These are phyloP conservation scores for Aegle marmelos DNA, from an alignment of 345 rosid genomes.

Conservation along the genomic window DNA sequence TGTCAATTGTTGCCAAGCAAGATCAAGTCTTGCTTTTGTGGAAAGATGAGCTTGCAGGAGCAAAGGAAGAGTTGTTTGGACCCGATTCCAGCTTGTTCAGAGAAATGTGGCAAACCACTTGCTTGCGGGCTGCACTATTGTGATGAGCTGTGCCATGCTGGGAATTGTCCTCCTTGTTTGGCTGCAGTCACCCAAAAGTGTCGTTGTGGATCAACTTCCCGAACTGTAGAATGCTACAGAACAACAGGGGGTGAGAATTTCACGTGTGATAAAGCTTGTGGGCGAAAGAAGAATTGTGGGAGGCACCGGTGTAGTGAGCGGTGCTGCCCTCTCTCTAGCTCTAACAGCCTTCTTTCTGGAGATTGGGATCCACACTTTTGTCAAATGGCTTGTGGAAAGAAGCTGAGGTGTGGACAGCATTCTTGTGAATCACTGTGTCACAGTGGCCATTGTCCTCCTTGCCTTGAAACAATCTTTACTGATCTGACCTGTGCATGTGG, in stretches of 20 bases:
- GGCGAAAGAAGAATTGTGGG: constrained; percentile 83
- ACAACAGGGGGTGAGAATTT: constrained; percentile 56
- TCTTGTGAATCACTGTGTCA: constrained; percentile 85
- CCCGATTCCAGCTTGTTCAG: constrained; percentile 70
- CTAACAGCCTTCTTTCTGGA: constrained; percentile 35
- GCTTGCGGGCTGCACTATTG: constrained; percentile 70
- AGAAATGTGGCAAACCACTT: constrained; percentile 65
- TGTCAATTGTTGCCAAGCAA: constrained; percentile 66
- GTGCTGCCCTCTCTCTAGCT: constrained; percentile 80
- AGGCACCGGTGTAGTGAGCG: constrained; percentile 93
- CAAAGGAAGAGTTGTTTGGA: constrained; percentile 82
- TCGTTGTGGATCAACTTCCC: constrained; percentile 69
- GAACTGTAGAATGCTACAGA: constrained; percentile 69
- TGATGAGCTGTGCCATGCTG: constrained; percentile 73
- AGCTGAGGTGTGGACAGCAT: constrained; percentile 91
- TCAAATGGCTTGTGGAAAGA: constrained; percentile 85
- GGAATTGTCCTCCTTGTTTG: constrained; percentile 77
- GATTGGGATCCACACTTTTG: constrained; percentile 89
- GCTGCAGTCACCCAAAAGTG: constrained; percentile 72
- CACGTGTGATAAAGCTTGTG: constrained; percentile 77
- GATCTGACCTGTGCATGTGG: constrained; percentile 97
- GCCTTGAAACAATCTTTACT: constrained; percentile 80
- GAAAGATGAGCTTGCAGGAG: constrained; percentile 66
- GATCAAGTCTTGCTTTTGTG: constrained; percentile 76
- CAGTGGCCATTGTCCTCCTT: constrained; percentile 95